Conservation (phyloP, 73 alveolate genomes). For the Paramecium primaurelia region DNA sequence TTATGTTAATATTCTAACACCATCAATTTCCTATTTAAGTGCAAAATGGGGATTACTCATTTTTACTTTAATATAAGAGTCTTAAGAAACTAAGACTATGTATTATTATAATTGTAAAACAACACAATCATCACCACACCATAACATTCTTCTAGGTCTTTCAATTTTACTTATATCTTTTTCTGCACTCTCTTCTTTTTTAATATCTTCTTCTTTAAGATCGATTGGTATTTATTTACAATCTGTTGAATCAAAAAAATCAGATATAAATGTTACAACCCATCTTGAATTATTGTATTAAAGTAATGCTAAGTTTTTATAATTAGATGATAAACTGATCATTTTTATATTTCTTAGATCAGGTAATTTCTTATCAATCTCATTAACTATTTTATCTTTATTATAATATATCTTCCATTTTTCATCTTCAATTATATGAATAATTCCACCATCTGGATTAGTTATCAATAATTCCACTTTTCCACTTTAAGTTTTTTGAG, state of each 20-base stretch:
- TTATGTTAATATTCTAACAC: slow-evolving; percentile 61
- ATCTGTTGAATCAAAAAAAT: slow-evolving; percentile 42
- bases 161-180: slow-evolving; percentile 23
- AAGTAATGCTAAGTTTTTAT: not conserved
- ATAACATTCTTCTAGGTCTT: slow-evolving; percentile 43
- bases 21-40: slow-evolving; percentile 57
- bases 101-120: not conserved
- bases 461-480: slow-evolving; percentile 52
- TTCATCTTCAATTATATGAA: slow-evolving; percentile 40
- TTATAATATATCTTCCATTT: slow-evolving; percentile 17
- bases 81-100: slow-evolving; percentile 62
- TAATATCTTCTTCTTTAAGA: slow-evolving; percentile 27
- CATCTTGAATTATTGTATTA: not conserved
- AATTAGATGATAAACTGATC: slow-evolving; percentile 25
- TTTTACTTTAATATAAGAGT: not conserved
- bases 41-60: slow-evolving; percentile 58
- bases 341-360: slow-evolving; percentile 40
- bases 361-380: slow-evolving; percentile 38
- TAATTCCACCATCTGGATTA: slow-evolving; percentile 58
- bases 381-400: not conserved
- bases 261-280: slow-evolving; percentile 14
- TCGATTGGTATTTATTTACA: slow-evolving; percentile 3
- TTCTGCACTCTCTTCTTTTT: not conserved
- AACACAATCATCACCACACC: slow-evolving; percentile 74
- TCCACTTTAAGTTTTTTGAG: not conserved